These are phyloP conservation scores for Sordariomycetes sp. DNA, from an alignment of 2,329 filamentous ascomycete genomes.

Conservation along the genomic window DNA sequence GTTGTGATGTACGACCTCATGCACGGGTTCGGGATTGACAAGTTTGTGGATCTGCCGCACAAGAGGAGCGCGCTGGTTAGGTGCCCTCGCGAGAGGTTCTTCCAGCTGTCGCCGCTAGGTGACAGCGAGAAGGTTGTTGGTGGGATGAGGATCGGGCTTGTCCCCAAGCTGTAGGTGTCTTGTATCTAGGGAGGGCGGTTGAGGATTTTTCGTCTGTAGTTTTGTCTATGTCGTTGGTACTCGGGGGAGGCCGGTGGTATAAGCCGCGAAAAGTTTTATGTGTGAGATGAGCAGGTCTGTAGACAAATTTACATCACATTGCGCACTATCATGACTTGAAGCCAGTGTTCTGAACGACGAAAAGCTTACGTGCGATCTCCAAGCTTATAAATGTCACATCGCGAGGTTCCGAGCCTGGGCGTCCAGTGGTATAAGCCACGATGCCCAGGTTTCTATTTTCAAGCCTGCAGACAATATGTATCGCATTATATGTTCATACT, in stretches of 20 bases:
- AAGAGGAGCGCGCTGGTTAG: constrained; percentile 57
- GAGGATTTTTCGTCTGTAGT: neutral
- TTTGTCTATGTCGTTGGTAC: neutral
- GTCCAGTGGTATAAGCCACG: too few species aligned
- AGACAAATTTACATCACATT: neutral
- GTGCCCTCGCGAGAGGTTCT: constrained; percentile 55
- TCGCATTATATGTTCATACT: neutral
- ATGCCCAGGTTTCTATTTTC: neutral
- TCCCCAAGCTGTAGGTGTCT: constrained; percentile 33
- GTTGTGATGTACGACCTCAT: constrained; percentile 64
- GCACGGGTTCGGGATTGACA: constrained; percentile 59
- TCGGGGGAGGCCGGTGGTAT: neutral
- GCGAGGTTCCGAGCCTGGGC: too few species aligned
- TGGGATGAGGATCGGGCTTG: constrained; percentile 36
- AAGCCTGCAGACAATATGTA: neutral
- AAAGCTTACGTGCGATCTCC: too few species aligned
- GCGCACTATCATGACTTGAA: neutral
- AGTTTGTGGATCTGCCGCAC: constrained; percentile 59
- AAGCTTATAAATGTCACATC: too few species aligned
- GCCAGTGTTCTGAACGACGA: too few species aligned
- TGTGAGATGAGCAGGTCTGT: neutral
- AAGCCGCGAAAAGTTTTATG: neutral
- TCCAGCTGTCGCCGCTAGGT: constrained; percentile 49
- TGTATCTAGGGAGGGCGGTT: neutral
- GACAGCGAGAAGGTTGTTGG: constrained; percentile 41